These are phyloP conservation scores for Penicillium psychrofluorescens DNA, from an alignment of 495 filamentous ascomycete genomes.

Conservation along the genomic window DNA sequence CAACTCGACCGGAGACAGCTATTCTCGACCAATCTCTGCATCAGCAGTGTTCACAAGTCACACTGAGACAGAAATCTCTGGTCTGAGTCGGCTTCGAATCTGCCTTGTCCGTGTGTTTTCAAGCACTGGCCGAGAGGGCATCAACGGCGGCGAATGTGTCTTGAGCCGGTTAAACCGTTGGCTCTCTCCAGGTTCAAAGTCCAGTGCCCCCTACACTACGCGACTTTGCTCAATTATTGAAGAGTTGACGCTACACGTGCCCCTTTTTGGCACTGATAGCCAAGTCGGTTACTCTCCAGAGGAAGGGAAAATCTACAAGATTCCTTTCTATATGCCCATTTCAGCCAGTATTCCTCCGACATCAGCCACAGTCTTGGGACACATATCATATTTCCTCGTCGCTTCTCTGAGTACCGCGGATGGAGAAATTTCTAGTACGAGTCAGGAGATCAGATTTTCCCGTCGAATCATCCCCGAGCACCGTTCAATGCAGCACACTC, in stretches of 20 bases:
- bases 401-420: not conserved
- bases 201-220: not conserved
- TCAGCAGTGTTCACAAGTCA: not conserved
- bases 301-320: slow-evolving; percentile 1
- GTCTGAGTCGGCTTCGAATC: not conserved
- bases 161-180: not conserved
- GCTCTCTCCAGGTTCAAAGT: not conserved
- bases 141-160: not conserved
- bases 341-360: slow-evolving; percentile 1
- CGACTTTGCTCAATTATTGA: slow-evolving; percentile 3
- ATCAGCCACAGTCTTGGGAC: slow-evolving; percentile 1
- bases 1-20: slow-evolving; percentile 5
- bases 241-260: not conserved
- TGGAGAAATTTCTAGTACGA: not conserved
- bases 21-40: slow-evolving; percentile 5
- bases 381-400: slow-evolving; percentile 4
- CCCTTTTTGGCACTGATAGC: not conserved
- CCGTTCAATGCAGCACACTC: slow-evolving; percentile 2
- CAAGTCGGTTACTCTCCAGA: not conserved
- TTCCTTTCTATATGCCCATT: slow-evolving; percentile 5
- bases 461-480: slow-evolving; percentile 3
- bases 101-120: slow-evolving; percentile 4
- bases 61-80: not conserved
- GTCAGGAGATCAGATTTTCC: slow-evolving; percentile 1
- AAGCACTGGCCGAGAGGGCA: not conserved